Percentiles rank a stretch among this genome's conserved stretches.
phyloP scores from a whole-genome alignment of 2,329 filamentous ascomycete genomes.

The Pestalotiopsis sp. region DNA sequence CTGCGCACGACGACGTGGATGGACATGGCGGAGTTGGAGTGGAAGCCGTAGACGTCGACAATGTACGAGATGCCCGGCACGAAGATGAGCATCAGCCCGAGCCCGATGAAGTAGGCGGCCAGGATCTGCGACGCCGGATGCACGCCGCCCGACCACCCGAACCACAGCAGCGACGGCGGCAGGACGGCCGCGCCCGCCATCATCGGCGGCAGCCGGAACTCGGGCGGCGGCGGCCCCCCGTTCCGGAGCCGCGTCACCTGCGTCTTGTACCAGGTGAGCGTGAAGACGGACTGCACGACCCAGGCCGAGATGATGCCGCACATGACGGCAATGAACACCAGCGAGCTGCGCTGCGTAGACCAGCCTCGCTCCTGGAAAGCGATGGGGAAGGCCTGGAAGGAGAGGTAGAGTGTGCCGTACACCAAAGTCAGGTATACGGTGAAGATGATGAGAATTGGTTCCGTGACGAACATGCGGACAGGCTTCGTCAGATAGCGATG shows the following conservation, averaged over 20 bases:
- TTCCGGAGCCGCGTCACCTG: conserved; percentile 23
- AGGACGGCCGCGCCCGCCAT: conserved; percentile 46
- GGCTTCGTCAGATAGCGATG: conserved; percentile 24
- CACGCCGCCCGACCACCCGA: conserved; percentile 47
- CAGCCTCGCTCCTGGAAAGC: conserved; percentile 45
- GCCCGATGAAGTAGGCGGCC: conserved; percentile 22
- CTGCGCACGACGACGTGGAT: conserved; percentile 23
- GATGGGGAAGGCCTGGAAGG: conserved; percentile 51
- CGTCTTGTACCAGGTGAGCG: conserved; percentile 19
- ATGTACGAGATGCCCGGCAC: conserved; percentile 24
- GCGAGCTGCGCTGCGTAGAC: conserved; percentile 38
- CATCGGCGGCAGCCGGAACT: conserved; percentile 49
- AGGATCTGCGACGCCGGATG: conserved; percentile 21
- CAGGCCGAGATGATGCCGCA: conserved; percentile 36
- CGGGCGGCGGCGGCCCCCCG: conserved; percentile 38
- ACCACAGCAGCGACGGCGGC: conserved; percentile 52
- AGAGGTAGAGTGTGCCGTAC: conserved; percentile 48
- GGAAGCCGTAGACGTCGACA: conserved; percentile 22
- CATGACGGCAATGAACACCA: conserved; percentile 46
- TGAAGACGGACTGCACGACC: conserved; percentile 21
- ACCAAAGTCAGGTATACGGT: conserved; percentile 29
- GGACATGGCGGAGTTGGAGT: conserved; percentile 25
- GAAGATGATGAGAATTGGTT: conserved; percentile 24
- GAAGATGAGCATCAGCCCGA: conserved; percentile 22
- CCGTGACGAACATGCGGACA: conserved; percentile 20